Conservation (phyloP, 495 filamentous ascomycete genomes). For the Evansstolkia leycettana region DNA sequence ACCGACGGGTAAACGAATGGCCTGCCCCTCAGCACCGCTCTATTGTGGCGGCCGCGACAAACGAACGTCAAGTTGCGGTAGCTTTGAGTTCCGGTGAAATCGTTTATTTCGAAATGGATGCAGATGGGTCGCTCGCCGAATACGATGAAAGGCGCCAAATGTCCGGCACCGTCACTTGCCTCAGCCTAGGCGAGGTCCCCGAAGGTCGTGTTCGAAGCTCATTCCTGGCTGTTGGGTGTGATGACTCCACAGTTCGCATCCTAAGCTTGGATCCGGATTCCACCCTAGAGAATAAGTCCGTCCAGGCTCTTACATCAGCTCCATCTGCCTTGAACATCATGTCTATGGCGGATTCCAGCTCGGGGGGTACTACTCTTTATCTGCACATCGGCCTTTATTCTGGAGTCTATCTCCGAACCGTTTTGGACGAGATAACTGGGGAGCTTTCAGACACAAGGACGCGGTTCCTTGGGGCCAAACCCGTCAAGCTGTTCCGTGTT, state of each 20-base stretch:
- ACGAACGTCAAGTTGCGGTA: slow-evolving; percentile 84
- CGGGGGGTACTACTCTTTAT: slow-evolving; percentile 68
- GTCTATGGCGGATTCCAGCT: slow-evolving; percentile 82
- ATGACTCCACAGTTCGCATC: slow-evolving; percentile 90
- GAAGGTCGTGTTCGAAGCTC: slow-evolving; percentile 75
- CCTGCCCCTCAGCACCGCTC: slow-evolving; percentile 82
- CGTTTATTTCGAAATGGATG: slow-evolving; percentile 94
- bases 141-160: slow-evolving; percentile 93
- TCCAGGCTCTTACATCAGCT: slow-evolving; percentile 82
- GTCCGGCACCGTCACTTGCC: slow-evolving; percentile 86
- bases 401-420: slow-evolving; percentile 87
- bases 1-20: slow-evolving; percentile 86
- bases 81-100: slow-evolving; percentile 93
- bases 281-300: slow-evolving; percentile 80
- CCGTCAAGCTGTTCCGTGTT: slow-evolving; percentile 76
- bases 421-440: slow-evolving; percentile 87
- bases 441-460: slow-evolving; percentile 90
- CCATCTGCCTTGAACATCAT: slow-evolving; percentile 88
- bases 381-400: slow-evolving; percentile 92
- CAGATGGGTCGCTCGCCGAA: slow-evolving; percentile 79
- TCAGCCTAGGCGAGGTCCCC: slow-evolving; percentile 88
- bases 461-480: slow-evolving; percentile 81
- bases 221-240: slow-evolving; percentile 91
- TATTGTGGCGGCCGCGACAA: slow-evolving; percentile 91
- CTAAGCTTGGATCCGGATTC: slow-evolving; percentile 81